Evolutionary conservation across 2,329 filamentous ascomycete genomes (phyloP).

Genomic region (Harringtonia aguacate): DNA sequence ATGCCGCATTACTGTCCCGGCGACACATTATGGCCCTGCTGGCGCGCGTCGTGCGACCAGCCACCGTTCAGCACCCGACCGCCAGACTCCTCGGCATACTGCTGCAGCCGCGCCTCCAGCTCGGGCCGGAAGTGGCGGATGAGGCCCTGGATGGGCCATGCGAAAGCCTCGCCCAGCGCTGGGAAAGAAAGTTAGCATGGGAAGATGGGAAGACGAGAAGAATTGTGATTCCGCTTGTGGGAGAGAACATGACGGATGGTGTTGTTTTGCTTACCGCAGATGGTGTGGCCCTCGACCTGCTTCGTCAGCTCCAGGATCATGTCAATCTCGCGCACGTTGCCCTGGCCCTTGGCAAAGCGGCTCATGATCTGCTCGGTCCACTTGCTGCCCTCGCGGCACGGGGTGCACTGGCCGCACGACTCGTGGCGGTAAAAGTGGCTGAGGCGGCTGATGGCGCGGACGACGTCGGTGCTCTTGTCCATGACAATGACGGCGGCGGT

Average conservation of each 20-base stretch:
- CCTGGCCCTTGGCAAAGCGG: slow-evolving; percentile 86
- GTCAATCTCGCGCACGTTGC: slow-evolving; percentile 86
- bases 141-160: slow-evolving; percentile 95
- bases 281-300: slow-evolving; percentile 98
- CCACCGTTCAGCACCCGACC: slow-evolving; percentile 74
- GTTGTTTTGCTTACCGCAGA: too few relatives aligned
- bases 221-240: background rate
- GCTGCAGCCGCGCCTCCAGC: slow-evolving; percentile 80
- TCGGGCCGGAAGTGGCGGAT: slow-evolving; percentile 98
- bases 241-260: too few relatives aligned
- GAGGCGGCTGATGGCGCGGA: slow-evolving; percentile 84
- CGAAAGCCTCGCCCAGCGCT: slow-evolving; percentile 93
- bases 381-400: slow-evolving; percentile 97
- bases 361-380: slow-evolving; percentile 99
- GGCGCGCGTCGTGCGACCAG: slow-evolving; percentile 65
- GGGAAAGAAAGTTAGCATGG: background rate
- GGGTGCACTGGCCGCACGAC: slow-evolving; percentile 95
- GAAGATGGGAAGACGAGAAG: background rate
- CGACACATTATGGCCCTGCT: slow-evolving; percentile 73
- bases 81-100: slow-evolving; percentile 63
- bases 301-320: slow-evolving; percentile 99
- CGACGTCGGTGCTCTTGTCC: slow-evolving; percentile 95
- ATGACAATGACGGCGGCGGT: slow-evolving; percentile 98
- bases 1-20: slow-evolving; percentile 45
- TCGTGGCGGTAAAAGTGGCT: slow-evolving; percentile 98